Evolutionary conservation across 2,329 filamentous ascomycete species (phyloP), one percentile per base, ranked within the genome.

Genomic region (Gliomastix tumulicola): DNA sequence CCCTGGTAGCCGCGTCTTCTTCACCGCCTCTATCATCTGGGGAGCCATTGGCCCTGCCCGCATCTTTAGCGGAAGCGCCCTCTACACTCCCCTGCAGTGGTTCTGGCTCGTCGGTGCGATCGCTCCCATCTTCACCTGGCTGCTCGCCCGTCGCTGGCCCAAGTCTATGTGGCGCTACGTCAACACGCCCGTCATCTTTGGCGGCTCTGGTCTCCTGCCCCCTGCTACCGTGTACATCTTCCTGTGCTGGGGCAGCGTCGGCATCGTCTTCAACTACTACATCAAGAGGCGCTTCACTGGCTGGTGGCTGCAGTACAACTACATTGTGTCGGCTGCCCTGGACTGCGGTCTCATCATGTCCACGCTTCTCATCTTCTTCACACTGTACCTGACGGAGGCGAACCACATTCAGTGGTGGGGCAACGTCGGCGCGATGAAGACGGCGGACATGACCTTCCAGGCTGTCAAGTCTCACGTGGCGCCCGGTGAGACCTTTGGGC

Each of bases 291-390:
- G 74, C 43, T 82, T 72, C 59, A 74, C 69, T 5, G 82, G 79
- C 22, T 87, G 82, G 83, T 88, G 83, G 83, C 65, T 82, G 56
- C 77, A 81, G 55, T 88, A 85, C 63, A 87, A 88, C 63, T 88
- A 87, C 54, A 70, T 86, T 50, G 76, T 80, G 1, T 84, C 81
- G 16, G 82, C 82, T 0, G 83, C 78, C 2, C 62, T 88, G 25
- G 83, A 87, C 54, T 74, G 74, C 34, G 82, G 82, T 6, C 66
- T 85, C 6, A 76, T 80, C 11, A 55, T 86, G 16, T 74, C 71
- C 22, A 81, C 80, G 0, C 70, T 88, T 23, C 55, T 87, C 39
- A 80, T 87, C 39, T 84, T 88, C 63, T 76, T 84, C 46, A 71
- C 77, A 2, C 60, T 88, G 20, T 76, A 78, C 38, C 54, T 86